Percentiles rank a stretch among this genome's conserved stretches.
Conservation (phyloP, 2,329 filamentous ascomycete species). For the Arthrinium phaeospermum region DNA sequence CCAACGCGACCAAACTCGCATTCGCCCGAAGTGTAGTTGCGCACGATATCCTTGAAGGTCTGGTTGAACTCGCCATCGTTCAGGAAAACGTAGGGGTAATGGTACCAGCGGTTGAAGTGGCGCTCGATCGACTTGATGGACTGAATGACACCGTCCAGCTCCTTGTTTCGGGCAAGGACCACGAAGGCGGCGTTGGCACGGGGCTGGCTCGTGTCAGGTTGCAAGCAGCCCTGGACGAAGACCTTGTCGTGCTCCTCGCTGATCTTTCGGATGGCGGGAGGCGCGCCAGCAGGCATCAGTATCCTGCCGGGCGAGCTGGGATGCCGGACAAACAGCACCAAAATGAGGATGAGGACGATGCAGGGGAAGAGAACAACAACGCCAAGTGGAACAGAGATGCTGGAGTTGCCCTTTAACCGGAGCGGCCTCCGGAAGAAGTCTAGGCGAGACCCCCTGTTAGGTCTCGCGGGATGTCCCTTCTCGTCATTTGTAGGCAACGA, state of each 20-base stretch:
- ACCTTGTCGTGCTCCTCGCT: slow-evolving; percentile 97
- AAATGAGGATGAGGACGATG: slow-evolving; percentile 88
- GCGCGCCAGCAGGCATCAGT: slow-evolving; percentile 85
- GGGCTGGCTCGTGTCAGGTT: slow-evolving; percentile 77
- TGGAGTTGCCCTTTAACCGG: slow-evolving; percentile 88
- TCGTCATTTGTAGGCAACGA: slow-evolving; percentile 58
- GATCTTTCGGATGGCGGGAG: slow-evolving; percentile 92
- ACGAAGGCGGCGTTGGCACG: slow-evolving; percentile 95
- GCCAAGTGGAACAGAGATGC: slow-evolving; percentile 89
- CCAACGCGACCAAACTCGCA: slow-evolving; percentile 97
- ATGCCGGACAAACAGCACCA: slow-evolving; percentile 88
- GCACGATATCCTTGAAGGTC: slow-evolving; percentile 85
- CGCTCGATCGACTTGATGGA: slow-evolving; percentile 97
- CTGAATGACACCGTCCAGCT: slow-evolving; percentile 93
- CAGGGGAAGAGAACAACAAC: slow-evolving; percentile 92
- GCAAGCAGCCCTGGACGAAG: slow-evolving; percentile 87
- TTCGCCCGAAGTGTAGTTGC: slow-evolving; percentile 84
- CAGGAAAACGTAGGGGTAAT: slow-evolving; percentile 98
- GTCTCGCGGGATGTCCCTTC: slow-evolving; percentile 49
- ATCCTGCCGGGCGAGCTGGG: slow-evolving; percentile 82
- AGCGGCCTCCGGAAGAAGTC: slow-evolving; percentile 87
- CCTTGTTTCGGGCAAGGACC: slow-evolving; percentile 93
- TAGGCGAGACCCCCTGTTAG: slow-evolving; percentile 56
- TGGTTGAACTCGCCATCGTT: slow-evolving; percentile 98
- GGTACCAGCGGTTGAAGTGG: slow-evolving; percentile 98